phyloP scores from a whole-genome alignment of 1,284 basidiomycete genomes.

The Apiotrichum akiyoshidainum region DNA sequence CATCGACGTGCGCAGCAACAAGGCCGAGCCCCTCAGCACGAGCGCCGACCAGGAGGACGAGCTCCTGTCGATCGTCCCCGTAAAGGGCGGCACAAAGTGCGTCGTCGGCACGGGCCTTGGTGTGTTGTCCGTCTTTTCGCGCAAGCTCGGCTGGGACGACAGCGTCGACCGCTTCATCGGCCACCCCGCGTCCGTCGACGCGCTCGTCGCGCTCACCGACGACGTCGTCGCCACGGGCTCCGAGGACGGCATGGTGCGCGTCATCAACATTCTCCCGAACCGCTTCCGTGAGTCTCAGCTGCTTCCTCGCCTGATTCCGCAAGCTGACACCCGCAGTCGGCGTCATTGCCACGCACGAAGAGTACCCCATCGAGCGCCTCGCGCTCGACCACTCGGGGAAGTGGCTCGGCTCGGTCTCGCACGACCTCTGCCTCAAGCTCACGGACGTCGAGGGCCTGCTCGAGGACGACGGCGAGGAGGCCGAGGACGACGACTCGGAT shows the following conservation, averaged over 20 bases:
- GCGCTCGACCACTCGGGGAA: constrained; percentile 60
- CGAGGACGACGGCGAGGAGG: constrained; percentile 47
- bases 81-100: constrained; percentile 77
- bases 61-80: constrained; percentile 74
- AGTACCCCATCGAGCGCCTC: constrained; percentile 85
- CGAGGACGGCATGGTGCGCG: constrained; percentile 85
- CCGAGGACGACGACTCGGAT: constrained; percentile 16
- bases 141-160: constrained; percentile 80
- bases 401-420: constrained; percentile 91
- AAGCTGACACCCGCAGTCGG: constrained; percentile 57
- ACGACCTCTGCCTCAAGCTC: constrained; percentile 79
- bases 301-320: no score
- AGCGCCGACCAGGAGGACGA: constrained; percentile 97
- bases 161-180: constrained; percentile 84
- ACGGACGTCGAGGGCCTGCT: constrained; percentile 73
- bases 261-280: constrained; percentile 84
- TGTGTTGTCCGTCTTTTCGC: constrained; percentile 85
- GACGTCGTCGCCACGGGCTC: constrained; percentile 80
- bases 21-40: constrained; percentile 67
- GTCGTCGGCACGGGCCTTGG: constrained; percentile 88
- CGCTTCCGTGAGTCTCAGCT: constrained; percentile 58
- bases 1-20: constrained; percentile 79
- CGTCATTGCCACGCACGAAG: constrained; percentile 82
- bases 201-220: constrained; percentile 68
- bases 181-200: constrained; percentile 82